Base-by-base conservation (phyloP, 306 rosid species). In the Vigna unguiculata region DNA sequence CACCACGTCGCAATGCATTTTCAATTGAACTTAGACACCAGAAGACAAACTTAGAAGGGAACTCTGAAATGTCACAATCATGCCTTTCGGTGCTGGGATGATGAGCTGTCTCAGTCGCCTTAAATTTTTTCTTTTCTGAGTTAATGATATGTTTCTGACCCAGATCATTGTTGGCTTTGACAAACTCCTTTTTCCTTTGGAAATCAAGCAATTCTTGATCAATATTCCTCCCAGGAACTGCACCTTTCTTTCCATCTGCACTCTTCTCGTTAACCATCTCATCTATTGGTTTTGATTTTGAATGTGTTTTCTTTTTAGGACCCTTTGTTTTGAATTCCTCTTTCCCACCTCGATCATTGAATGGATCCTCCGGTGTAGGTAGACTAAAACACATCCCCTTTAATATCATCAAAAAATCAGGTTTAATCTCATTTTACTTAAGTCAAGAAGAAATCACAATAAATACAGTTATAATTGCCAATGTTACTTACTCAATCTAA, bases 371-470 rank as follows among this genome's bases (percentile, higher is more conserved):
- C 0, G 34, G 89, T 47, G 90, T 87, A 69, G 97, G 99, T 65
- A 92, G 91, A 78, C 97, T 95, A 83, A 84, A 92, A 81, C 99
- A 95, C 97, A 95, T 92, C 28, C 97, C 99, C 99, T 95, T 80
- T 19, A 80, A 76, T 55, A 49, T 69, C 65, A 82, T 4, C 46
- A 71, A 17, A 69, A 73, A 55, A 67, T 78, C 58, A 68, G 40
- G 30, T 77, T 30, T 25, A 9, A 41, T 65, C 45, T 7, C n/a
- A 60, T 30, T 15, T 60, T 71, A 71, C 46, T 10, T 25, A 6
- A 36, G 80, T 14, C 53, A 6, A 45, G 80, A 82, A 73, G 9
- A 12, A 24, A 59, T 40, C 43, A 48, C 32, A 47, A 74, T 16
- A 45, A 49, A 64, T 51, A 62, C 22, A 4, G 34, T 75, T 25